Evolutionary conservation across 2,329 filamentous ascomycete species (phyloP).

Genomic region (Claviceps lovelessii): DNA sequence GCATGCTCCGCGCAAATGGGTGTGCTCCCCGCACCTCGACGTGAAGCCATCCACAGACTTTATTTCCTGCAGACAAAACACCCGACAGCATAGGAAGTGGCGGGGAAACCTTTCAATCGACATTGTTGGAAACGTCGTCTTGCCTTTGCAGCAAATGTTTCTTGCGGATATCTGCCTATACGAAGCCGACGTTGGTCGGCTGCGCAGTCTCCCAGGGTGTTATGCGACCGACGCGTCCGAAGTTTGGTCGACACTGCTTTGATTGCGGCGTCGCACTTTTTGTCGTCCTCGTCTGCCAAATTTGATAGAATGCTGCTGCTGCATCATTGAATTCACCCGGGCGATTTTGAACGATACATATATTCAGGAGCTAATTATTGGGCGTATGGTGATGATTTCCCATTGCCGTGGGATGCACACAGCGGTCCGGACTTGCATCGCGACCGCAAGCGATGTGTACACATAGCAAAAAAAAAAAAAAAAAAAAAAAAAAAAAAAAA

Average conservation of each 20-base stretch:
- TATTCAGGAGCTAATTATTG: background rate
- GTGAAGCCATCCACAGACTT: conserved; percentile 21
- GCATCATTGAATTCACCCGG: no score
- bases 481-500: background rate
- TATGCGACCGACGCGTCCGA: background rate
- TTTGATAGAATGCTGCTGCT: background rate
- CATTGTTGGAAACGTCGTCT: background rate
- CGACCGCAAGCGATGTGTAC: background rate
- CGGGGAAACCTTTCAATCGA: background rate
- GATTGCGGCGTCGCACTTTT: background rate
- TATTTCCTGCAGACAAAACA: background rate
- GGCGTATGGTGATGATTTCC: background rate
- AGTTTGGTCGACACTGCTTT: background rate
- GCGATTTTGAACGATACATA: background rate
- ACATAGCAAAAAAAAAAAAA: background rate
- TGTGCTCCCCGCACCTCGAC: background rate
- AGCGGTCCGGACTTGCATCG: background rate
- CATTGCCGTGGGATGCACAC: background rate
- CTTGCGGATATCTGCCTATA: background rate
- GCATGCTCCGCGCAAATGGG: background rate
- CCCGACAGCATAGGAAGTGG: background rate
- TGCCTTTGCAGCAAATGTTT: no score
- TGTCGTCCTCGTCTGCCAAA: background rate
- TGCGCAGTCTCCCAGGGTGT: background rate
- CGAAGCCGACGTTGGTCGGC: background rate